Base-by-base conservation (phyloP, 345 rosid species). In the Fremontodendron californicum region DNA sequence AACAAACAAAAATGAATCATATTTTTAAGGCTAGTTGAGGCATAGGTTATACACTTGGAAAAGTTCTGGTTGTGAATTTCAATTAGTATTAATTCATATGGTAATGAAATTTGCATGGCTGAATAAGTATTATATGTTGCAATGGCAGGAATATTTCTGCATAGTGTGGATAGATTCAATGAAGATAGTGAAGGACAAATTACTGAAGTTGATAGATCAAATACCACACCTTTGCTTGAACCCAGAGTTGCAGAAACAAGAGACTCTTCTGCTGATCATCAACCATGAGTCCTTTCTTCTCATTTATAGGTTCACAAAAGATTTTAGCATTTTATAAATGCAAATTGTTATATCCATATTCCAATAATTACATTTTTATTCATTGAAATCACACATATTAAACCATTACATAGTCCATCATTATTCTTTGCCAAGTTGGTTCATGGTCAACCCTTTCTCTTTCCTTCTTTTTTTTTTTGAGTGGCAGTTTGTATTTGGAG, bases 111-210 rank as follows among this genome's bases (percentile, higher is more conserved):
- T 48, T 54, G 2, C 27, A 23, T 40, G 60, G 35, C 29, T 78
- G 73, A 77, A 65, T 40, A 37, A 37, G 29, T 68, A 43, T 7
- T 29, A 54, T 61, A 2, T 6, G 13, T 67, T 18, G 66, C 3
- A 23, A 31, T 31, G 79, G 15, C 93, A 95, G 99, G 99, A 58
- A 78, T 87, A 62, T 95, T 92, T 81, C 57, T 95, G 78, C 87
- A 82, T 65, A 76, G 92, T 18, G 93, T 90, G 33, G 96, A 95
- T 81, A 83, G 91, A 75, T 92, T 83, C 75, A 31, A 88, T 2
- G 96, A 95, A 83, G 96, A 86, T 62, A 82, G 83, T 1, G 91
- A 86, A 76, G 75, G 70, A 51, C 75, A 74, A 81, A 81, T 54
- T 5, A 58, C 45, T 6, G 61, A 77, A 2, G 49, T 40, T 21